These are phyloP conservation scores for Xylaria sp. DNA, from an alignment of 2,329 filamentous ascomycete genomes.

Conservation along the genomic window DNA sequence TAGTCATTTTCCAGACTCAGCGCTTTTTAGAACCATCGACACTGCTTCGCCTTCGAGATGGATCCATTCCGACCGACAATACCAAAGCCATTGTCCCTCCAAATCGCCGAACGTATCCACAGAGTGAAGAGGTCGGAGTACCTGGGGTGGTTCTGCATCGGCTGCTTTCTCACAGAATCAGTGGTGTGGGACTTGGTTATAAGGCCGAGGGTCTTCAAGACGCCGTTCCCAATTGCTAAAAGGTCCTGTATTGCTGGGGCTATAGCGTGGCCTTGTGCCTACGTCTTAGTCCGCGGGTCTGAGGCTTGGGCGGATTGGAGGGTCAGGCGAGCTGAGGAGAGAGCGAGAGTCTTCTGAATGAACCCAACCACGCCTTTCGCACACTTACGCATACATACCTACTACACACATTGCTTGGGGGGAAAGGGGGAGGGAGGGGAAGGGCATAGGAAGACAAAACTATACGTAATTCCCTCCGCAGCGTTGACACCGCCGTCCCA, in stretches of 20 bases:
- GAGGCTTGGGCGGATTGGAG: constrained; percentile 45
- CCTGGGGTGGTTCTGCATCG: constrained; percentile 38
- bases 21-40: not conserved
- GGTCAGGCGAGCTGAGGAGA: constrained; percentile 28
- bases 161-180: constrained; percentile 41
- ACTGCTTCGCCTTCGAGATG: constrained; percentile 11
- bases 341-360: not conserved
- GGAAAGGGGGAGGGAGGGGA: not conserved
- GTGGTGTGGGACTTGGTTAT: constrained; percentile 40
- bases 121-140: constrained; percentile 41
- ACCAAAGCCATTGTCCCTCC: constrained; percentile 39
- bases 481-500: constrained; percentile 13
- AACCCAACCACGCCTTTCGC: not conserved
- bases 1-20: too few relatives aligned
- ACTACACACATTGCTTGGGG: too few relatives aligned
- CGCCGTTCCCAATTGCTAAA: constrained; percentile 30
- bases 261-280: constrained; percentile 39
- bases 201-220: constrained; percentile 40
- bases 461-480: constrained; percentile 29
- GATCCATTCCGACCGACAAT: constrained; percentile 25
- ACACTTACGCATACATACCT: not conserved
- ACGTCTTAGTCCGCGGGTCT: constrained; percentile 33
- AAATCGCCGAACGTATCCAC: constrained; percentile 41
- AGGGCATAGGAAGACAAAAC: constrained; percentile 14
- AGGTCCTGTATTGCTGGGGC: constrained; percentile 36